Evolutionary conservation across 2,329 filamentous ascomycete species (phyloP).

Genomic region (Alternaria triticimaculans): DNA sequence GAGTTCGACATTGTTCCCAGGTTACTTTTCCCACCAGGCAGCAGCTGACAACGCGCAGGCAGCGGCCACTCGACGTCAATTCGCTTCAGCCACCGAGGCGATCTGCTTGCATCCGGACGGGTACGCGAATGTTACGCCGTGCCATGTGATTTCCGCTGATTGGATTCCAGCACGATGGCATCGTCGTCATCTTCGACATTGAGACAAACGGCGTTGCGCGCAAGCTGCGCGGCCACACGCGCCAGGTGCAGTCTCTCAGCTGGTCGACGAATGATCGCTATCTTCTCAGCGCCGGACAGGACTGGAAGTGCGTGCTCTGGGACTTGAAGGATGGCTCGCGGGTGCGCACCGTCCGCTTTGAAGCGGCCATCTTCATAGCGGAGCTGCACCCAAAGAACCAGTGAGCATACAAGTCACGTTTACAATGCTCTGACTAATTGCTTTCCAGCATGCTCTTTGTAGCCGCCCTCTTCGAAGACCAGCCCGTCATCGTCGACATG

Average conservation of each 20-base stretch:
- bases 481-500: slow-evolving; percentile 86
- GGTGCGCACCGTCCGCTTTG: slow-evolving; percentile 85
- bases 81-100: slow-evolving; percentile 92
- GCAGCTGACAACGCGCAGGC: slow-evolving; percentile 48
- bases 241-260: slow-evolving; percentile 91
- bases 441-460: slow-evolving; percentile 76
- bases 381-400: slow-evolving; percentile 92
- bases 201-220: slow-evolving; percentile 97
- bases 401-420: slow-evolving; percentile 56
- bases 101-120: slow-evolving; percentile 91
- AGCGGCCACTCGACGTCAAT: slow-evolving; percentile 70
- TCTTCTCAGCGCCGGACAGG: slow-evolving; percentile 88
- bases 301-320: slow-evolving; percentile 97
- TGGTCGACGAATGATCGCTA: slow-evolving; percentile 95
- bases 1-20: slow-evolving; percentile 55
- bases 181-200: slow-evolving; percentile 93
- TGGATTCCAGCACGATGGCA: slow-evolving; percentile 72
- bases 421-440: slow-evolving; percentile 8
- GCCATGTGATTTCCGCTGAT: slow-evolving; percentile 28
- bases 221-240: slow-evolving; percentile 90
- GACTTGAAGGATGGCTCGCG: slow-evolving; percentile 77
- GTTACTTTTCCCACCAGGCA: slow-evolving; percentile 59
- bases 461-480: slow-evolving; percentile 90
- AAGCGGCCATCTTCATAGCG: slow-evolving; percentile 92
- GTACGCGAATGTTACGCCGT: slow-evolving; percentile 54